Conservation (phyloP, 192 early-diverging fungal species). For the Backusella mclennaniae region DNA sequence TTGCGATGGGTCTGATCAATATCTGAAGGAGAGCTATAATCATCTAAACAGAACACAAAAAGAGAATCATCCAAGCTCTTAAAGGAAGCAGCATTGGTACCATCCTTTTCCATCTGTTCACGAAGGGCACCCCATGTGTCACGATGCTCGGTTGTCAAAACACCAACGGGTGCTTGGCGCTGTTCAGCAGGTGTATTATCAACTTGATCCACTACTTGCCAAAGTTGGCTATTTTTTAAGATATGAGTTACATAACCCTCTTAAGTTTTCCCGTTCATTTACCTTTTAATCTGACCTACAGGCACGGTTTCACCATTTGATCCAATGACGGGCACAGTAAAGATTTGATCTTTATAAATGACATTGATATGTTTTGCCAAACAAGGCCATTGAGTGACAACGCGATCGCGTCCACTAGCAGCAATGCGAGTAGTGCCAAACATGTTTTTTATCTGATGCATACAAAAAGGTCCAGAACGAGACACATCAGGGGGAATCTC, state of each 20-base stretch:
- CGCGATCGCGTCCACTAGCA: slow-evolving; percentile 61
- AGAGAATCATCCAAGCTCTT: slow-evolving; percentile 73
- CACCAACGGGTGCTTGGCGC: slow-evolving; percentile 66
- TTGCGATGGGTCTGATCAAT: slow-evolving; percentile 67
- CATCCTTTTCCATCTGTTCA: slow-evolving; percentile 39
- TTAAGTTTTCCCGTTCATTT: background rate
- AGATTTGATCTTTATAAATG: slow-evolving; percentile 82
- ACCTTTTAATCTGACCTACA: slow-evolving; percentile 42
- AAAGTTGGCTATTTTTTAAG: slow-evolving; percentile 36
- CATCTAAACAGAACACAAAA: slow-evolving; percentile 89
- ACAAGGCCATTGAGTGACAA: slow-evolving; percentile 71
- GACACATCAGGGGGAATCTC: slow-evolving; percentile 66
- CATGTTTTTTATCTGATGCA: slow-evolving; percentile 91
- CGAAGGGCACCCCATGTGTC: slow-evolving; percentile 81
- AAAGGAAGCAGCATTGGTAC: slow-evolving; percentile 55
- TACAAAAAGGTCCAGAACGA: slow-evolving; percentile 77
- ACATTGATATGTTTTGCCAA: slow-evolving; percentile 82
- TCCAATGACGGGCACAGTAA: slow-evolving; percentile 74
- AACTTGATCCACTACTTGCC: slow-evolving; percentile 43
- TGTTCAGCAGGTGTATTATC: slow-evolving; percentile 36
- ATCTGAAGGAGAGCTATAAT: slow-evolving; percentile 57
- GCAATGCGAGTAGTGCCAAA: slow-evolving; percentile 84
- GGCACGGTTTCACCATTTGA: slow-evolving; percentile 64
- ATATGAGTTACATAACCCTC: background rate
- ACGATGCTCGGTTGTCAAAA: slow-evolving; percentile 84